These are phyloP conservation scores for Psilocybe cyanescens DNA, from an alignment of 768 basidiomycete genomes.

Conservation along the genomic window DNA sequence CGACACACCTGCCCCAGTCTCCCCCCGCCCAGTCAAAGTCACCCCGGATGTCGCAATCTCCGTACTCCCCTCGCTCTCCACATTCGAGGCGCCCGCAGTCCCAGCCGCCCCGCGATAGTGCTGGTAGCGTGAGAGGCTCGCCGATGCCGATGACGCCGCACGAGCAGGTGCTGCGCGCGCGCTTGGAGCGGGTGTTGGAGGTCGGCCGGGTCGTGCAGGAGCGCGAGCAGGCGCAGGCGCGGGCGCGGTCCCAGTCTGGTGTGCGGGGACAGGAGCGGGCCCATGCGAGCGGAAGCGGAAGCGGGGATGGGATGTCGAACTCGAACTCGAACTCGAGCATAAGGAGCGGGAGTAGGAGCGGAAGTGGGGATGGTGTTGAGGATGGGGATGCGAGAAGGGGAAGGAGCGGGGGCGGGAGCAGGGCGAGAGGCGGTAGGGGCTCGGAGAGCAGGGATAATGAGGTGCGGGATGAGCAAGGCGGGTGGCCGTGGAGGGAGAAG, in stretches of 20 bases:
- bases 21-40: background rate
- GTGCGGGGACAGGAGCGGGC: background rate
- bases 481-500: conserved; percentile 27
- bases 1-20: background rate
- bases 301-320: background rate
- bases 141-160: conserved; percentile 45
- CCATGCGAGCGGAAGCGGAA: conserved; percentile 4
- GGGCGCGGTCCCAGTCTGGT: background rate
- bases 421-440: background rate
- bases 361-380: conserved; percentile 5
- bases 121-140: background rate
- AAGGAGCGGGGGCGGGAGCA: conserved; percentile 11
- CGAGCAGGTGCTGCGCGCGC: conserved; percentile 54
- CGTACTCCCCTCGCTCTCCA: background rate
- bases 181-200: conserved; percentile 55
- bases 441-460: conserved; percentile 26
- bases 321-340: too few species aligned
- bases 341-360: conserved; percentile 4
- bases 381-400: background rate
- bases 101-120: background rate
- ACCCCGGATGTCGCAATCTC: background rate
- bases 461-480: conserved; percentile 31
- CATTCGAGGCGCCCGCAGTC: background rate
- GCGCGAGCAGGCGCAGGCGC: conserved; percentile 11
- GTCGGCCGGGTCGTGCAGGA: conserved; percentile 14